Evolutionary conservation across 805 yeast species (phyloP), one percentile per base, ranked within the genome.

Genomic region (Sporopachydermia quercuum): DNA sequence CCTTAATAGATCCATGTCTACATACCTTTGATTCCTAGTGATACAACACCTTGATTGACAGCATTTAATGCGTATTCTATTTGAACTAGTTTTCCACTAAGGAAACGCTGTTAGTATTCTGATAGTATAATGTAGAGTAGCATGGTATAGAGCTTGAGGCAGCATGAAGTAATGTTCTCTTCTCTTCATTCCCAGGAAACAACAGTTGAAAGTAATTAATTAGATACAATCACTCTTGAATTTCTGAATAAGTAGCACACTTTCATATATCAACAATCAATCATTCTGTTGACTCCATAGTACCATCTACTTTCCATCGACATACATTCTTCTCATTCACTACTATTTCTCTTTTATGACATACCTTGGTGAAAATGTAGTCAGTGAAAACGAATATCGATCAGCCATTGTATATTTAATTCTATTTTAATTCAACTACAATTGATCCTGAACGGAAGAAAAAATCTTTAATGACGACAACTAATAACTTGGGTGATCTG

Each of bases 51-150:
- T 57, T 86, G 95, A 54, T 89, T 91, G 36, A 91, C 98, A 1
- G 96, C 97, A 49, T 89, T 87, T 51, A 91, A 68, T 14, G 99
- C 98, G 60, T 91, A 89, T 60, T 91, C 98, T 52, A 91, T 91
- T 65, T 91, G 99, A 38, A 87, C 95, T 49, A 91, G 74, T 67
- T 91, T 91, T 49, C 99, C 99, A 61, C 94, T 84, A 53, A 34
- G n/a, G n/a, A n/a, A n/a, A n/a, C n/a, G n/a, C n/a, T 15, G 16
- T 11, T 5, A 34, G 4, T 39, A 18, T 3, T 18, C 34, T 15
- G 5, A n/a, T n/a, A n/a, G n/a, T n/a, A n/a, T n/a, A 5, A 35
- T n/a, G 6, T 3, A 14, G 33, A 5, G 15, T 5, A 35, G 15
- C n/a, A 5, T 15, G 37, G 6, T 4, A 14, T 18, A 18, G 16